Evolutionary conservation across 345 rosid species (phyloP), one percentile per base, ranked within the genome.

Genomic region (Trapa incisa): DNA sequence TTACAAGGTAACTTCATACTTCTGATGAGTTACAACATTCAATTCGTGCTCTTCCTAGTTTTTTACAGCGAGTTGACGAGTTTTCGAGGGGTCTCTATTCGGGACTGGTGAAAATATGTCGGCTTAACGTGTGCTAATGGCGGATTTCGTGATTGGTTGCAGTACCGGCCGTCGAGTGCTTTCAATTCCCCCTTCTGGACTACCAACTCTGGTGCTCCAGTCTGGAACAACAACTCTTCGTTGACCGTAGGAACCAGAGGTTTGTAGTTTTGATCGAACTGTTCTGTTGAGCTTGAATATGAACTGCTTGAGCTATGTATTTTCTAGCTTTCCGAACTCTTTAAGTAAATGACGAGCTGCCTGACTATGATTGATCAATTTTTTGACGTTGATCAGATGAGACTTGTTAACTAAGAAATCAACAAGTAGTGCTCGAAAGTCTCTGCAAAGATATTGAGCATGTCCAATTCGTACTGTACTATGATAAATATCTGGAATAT

Each of bases 241-340:
- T 61, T 89, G 74, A 91, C 97, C 36, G 82, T 91, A 68, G 97
- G 97, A 67, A 69, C 81, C 43, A 77, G 97, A 84, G 97, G 97
- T 87, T 79, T 12, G 5, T n/a, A 36, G 43, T 41, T 7, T 12
- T 47, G 43, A n/a, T 61, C 16, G 33, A 2, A 65, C 22, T 43
- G 47, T 22, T 43, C 67, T 65, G 17, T 8, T 65, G 48, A 15
- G 37, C 37, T 43, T 22, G 10, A 6, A 38, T 41, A 3, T 41
- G 15, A 41, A 64, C 48, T 42, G 67, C 14, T 64, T 64, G n/a
- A 22, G n/a, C 12, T 52, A 16, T 66, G 60, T 32, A 17, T 22
- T 22, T 47, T 65, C 42, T 0, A 2, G 38, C 35, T 15, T 58
- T 33, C 12, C 9, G 37, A 54, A 54, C 4, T 54, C 60, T 22